Evolutionary conservation across 306 rosid species (phyloP), one percentile per base, ranked within the genome.

Genomic region (Castanospermum australe): DNA sequence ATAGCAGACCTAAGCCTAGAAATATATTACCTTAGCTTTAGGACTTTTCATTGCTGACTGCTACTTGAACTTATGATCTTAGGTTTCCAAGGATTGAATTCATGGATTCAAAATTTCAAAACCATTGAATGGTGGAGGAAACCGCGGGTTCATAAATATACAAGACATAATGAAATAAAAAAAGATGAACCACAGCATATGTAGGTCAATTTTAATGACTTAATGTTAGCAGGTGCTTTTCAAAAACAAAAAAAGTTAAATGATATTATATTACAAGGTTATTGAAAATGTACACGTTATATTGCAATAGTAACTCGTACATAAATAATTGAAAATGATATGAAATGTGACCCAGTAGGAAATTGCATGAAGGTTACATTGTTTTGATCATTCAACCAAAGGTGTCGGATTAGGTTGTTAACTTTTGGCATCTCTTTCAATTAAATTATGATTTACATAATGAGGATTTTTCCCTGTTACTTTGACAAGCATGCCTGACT

Each of bases 391-490:
- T 75, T 51, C 76, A 79, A 79, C 30, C 69, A 68, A 32, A 62
- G 22, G 20, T 33, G 41, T 38, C n/a, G 79, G 72, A 80, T 76
- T 84, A 80, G 84, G 82, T 84, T 50, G 54, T 56, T n/a, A n/a
- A n/a, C n/a, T n/a, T n/a, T 44, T 44, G 56, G 17, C 17, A 35
- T 48, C 60, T 28, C 51, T 33, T 67, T 70, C 17, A 36, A 36
- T 36, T 36, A 42, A 14, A 35, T 25, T 22, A 33, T 39, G 67
- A 78, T 68, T 57, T 52, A 54, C 36, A 50, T 24, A 13, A 5
- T 77, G 14, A 55, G 8, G 54, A 35, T 4, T 56, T 11, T 30
- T 0, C 22, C 41, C 17, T 59, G 22, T 74, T 47, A 59, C 77
- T 71, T 82, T 62, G 67, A 76, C 50, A 42, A 33, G 22, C 68